Evolutionary conservation across 192 early-diverging fungal species (phyloP).

Genomic region (Diversispora epigaea): DNA sequence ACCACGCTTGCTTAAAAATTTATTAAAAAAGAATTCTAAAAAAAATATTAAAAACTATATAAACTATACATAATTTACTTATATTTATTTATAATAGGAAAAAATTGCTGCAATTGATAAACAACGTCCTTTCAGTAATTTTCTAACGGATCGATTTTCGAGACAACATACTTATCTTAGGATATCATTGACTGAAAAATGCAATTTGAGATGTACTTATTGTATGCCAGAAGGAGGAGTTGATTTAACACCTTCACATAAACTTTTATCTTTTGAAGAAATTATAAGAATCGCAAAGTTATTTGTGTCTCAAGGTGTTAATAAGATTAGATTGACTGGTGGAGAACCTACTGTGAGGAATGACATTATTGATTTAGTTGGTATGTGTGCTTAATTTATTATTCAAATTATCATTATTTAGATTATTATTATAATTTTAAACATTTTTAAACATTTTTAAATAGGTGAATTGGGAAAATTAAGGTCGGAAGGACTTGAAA

Average conservation of each 20-base stretch:
- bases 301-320: conserved; percentile 87
- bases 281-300: conserved; percentile 75
- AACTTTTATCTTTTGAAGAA: conserved; percentile 79
- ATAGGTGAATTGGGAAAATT: conserved; percentile 69
- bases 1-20: too few species aligned
- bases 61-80: background rate
- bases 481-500: conserved; percentile 68
- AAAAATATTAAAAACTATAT: too few species aligned
- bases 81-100: conserved; percentile 30
- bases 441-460: background rate
- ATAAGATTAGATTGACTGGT: conserved; percentile 93
- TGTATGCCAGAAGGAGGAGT: conserved; percentile 95
- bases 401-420: background rate
- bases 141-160: conserved; percentile 74
- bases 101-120: conserved; percentile 45
- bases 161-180: conserved; percentile 92
- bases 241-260: conserved; percentile 61
- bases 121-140: conserved; percentile 44
- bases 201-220: conserved; percentile 96
- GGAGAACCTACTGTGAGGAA: conserved; percentile 94
- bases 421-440: background rate
- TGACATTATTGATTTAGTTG: conserved; percentile 85
- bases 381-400: conserved; percentile 38
- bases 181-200: conserved; percentile 91
- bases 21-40: too few species aligned